Evolutionary conservation across 2,329 filamentous ascomycete species (phyloP), one percentile per base, ranked within the genome.

Genomic region (Monilinia fructicola): DNA sequence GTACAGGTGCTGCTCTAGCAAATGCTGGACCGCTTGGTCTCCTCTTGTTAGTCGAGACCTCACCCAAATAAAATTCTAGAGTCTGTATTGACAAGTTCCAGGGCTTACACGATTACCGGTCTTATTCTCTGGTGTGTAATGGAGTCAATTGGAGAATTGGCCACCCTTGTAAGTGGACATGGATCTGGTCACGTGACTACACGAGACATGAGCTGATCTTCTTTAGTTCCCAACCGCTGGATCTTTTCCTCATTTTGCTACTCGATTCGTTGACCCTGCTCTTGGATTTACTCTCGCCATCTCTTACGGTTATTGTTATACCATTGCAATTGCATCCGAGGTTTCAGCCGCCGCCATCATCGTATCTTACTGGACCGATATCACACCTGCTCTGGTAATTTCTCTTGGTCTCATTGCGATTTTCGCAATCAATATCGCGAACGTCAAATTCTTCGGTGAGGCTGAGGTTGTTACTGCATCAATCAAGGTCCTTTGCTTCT

Each of bases 391-490:
- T 64, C 88, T 90, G 26, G 97, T 91, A 80, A 91, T 97, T n/a
- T 86, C 90, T 54, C 81, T 97, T 54, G 97, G 97, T 78, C 85
- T 95, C 68, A 69, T 87, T 21, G 74, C 89, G 65, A 93, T 97
- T 72, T 82, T 96, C 52, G 73, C 78, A 40, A 96, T 97, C 79
- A 97, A 97, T 76, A 78, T 96, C 70, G 95, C 94, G 72, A 92
- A 92, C 64, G 90, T 97, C 70, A 90, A 90, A 73, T 91, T 90
- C 28, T 96, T 95, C 72, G 92, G 92, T 74, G 92, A 96, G 77
- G 92, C 91, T 54, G 92, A 96, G 74, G 96, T 96, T 71, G 80
- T 93, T 64, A 94, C 96, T 75, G 90, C 91, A 42, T 87, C 93
- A 65, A 82, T 97, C 79, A 97, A 97, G 76, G 87, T 97, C 65